Base-by-base conservation (phyloP, 1,139 yeast species). In the Geotrichum citri-aurantii region DNA sequence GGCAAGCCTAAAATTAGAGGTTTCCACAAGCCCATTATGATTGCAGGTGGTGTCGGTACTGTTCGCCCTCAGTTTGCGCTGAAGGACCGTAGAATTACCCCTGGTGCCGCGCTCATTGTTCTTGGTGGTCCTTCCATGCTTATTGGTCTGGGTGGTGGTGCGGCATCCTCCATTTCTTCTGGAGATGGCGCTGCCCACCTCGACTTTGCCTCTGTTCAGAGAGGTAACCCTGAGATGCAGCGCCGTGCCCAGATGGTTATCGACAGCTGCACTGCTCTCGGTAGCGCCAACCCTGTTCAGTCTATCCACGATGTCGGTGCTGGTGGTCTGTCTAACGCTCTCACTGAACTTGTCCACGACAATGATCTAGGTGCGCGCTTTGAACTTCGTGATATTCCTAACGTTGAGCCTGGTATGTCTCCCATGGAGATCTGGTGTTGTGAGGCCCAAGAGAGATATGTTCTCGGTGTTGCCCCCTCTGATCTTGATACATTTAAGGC, bases 391-490 rank as follows among this genome's bases (percentile, higher is more conserved):
- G 88, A 92, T 60, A 86, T 95, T 59, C 83, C 96, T 60, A 86
- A 92, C 46, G 82, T 91, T 65, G 99, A 95, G 74, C 96, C 97
- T 54, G 96, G 98, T 60, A 91, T 95, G 98, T 92, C 98, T 10
- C 98, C 99, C 58, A 89, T 93, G 96, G 99, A 95, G 77, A 91
- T 95, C 66, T 95, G 99, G 99, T 95, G 99, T 82, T 92, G 95
- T 69, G 99, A 95, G 76, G 95, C 99, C 5, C 99, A 95, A 77
- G 99, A 95, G 75, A 85, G 99, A 74, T 95, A 92, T 70, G 99
- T 95, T 31, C 75, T 95, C 69, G 99, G 96, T 64, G 96, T 93
- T 63, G 82, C 92, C 12, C 91, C 90, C 58, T 85, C 84, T 63
- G 88, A 91, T 71, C 76, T 93, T 64, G 83, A 82, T 3, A 68